A percentile compares a stretch with the other conserved stretches of the same genome.
These are phyloP conservation scores for Candida insectorum DNA, from an alignment of 805 yeast species.

Conservation along the genomic window DNA sequence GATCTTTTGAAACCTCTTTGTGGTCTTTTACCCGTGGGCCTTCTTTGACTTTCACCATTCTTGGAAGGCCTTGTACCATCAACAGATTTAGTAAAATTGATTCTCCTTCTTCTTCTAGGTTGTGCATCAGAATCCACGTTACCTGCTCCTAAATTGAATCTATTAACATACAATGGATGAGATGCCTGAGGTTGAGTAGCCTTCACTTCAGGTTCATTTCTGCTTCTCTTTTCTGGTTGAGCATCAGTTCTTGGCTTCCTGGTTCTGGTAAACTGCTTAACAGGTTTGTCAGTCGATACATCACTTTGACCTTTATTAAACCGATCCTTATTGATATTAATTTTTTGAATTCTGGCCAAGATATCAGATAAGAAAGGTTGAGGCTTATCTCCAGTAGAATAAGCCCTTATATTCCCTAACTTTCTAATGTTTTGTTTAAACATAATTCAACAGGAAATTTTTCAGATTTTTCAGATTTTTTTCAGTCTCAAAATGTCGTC, in stretches of 20 bases:
- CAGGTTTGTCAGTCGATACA: background rate
- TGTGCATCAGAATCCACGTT: background rate
- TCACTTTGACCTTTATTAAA: background rate
- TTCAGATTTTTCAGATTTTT: slow-evolving; percentile 1
- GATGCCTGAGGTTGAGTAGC: too few relatives aligned
- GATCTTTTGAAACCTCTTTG: background rate
- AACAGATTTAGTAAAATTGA: too few relatives aligned
- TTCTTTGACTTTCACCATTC: background rate
- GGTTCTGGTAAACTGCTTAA: background rate
- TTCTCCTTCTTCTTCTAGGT: too few relatives aligned
- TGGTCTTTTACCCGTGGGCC: background rate
- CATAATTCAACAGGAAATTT: slow-evolving; percentile 5
- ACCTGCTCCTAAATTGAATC: background rate
- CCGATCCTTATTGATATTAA: slow-evolving; percentile 8
- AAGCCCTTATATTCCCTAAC: slow-evolving; percentile 8
- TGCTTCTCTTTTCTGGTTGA: background rate
- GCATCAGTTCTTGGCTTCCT: background rate
- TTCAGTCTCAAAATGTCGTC: slow-evolving; percentile 4
- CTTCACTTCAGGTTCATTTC: background rate
- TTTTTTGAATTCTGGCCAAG: slow-evolving; percentile 33
- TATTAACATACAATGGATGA: background rate
- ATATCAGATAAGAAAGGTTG: slow-evolving; percentile 29
- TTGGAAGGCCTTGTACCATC: background rate
- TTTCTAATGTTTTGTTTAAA: slow-evolving; percentile 1
- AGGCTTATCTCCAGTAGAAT: slow-evolving; percentile 8